Conservation (phyloP, 345 rosid genomes). For the Erucastrum elatum region DNA sequence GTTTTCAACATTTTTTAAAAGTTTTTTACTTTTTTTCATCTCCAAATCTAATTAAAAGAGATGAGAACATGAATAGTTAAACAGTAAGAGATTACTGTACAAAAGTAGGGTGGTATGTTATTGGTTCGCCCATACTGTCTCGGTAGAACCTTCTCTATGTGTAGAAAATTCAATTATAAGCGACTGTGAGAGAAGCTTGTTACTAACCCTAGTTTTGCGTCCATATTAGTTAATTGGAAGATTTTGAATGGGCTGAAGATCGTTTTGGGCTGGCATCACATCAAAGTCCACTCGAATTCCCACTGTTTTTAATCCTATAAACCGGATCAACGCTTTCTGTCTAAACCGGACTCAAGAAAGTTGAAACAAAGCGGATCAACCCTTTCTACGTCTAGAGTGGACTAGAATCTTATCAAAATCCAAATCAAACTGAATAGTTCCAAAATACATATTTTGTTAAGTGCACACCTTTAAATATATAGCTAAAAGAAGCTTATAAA, state of each 20-base stretch:
- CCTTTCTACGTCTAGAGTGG: background rate
- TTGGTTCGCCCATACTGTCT: background rate
- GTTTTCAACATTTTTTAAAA: too few relatives aligned
- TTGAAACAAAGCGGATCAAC: background rate
- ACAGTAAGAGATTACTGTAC: too few relatives aligned
- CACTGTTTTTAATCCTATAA: background rate
- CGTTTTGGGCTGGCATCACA: conserved; percentile 1
- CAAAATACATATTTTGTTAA: conserved; percentile 2
- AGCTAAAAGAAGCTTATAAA: background rate
- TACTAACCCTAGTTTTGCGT: background rate
- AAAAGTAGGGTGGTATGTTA: too few relatives aligned
- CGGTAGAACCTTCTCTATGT: background rate
- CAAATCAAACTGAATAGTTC: conserved; percentile 1
- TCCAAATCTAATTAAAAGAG: too few relatives aligned
- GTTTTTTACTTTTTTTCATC: too few relatives aligned
- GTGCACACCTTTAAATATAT: background rate
- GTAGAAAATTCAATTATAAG: background rate
- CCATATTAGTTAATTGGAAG: background rate
- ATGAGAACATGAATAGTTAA: too few relatives aligned
- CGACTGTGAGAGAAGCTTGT: background rate
- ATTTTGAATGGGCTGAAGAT: conserved; percentile 7
- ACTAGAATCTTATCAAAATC: background rate
- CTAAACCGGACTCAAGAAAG: background rate
- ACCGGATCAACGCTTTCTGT: background rate
- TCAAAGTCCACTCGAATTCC: background rate